These are phyloP conservation scores for Lignosus rhinocerotis DNA, from an alignment of 1,284 basidiomycete genomes.

Conservation along the genomic window DNA sequence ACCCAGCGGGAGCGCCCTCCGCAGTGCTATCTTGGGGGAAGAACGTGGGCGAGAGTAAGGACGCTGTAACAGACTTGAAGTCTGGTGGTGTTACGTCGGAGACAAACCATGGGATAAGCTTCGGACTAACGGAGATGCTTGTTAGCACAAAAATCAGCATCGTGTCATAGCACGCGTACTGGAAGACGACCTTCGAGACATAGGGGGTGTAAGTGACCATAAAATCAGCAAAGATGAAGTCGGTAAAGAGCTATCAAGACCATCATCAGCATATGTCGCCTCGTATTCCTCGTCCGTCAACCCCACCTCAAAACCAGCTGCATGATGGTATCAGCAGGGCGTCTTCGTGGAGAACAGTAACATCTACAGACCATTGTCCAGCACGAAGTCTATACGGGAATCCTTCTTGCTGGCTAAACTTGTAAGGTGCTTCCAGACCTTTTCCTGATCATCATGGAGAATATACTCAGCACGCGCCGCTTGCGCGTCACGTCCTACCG, in stretches of 20 bases:
- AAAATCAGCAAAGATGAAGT: slow-evolving; percentile 94
- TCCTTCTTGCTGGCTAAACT: slow-evolving; percentile 41
- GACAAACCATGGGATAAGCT: slow-evolving; percentile 92
- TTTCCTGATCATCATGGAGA: slow-evolving; percentile 80
- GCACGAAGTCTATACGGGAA: slow-evolving; percentile 81
- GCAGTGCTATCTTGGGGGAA: slow-evolving; percentile 39
- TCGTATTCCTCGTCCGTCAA: too few relatives aligned
- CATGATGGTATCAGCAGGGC: background rate
- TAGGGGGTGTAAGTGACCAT: slow-evolving; percentile 86
- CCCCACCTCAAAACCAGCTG: slow-evolving; percentile 86
- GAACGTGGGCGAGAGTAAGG: slow-evolving; percentile 61
- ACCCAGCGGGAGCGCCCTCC: slow-evolving; percentile 4
- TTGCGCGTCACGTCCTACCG: slow-evolving; percentile 78
- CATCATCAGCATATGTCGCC: background rate
- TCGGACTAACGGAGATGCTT: slow-evolving; percentile 55
- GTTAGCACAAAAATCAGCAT: background rate
- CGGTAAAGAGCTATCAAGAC: slow-evolving; percentile 77
- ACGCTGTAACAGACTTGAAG: slow-evolving; percentile 56
- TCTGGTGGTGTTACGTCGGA: slow-evolving; percentile 86
- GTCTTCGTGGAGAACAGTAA: background rate
- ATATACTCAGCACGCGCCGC: slow-evolving; percentile 77
- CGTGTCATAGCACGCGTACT: slow-evolving; percentile 53
- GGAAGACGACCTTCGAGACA: slow-evolving; percentile 82
- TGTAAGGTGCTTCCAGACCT: slow-evolving; percentile 76
- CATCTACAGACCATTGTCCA: slow-evolving; percentile 79